Conservation (phyloP, 768 basidiomycete genomes). For the Naematelia encephala region DNA sequence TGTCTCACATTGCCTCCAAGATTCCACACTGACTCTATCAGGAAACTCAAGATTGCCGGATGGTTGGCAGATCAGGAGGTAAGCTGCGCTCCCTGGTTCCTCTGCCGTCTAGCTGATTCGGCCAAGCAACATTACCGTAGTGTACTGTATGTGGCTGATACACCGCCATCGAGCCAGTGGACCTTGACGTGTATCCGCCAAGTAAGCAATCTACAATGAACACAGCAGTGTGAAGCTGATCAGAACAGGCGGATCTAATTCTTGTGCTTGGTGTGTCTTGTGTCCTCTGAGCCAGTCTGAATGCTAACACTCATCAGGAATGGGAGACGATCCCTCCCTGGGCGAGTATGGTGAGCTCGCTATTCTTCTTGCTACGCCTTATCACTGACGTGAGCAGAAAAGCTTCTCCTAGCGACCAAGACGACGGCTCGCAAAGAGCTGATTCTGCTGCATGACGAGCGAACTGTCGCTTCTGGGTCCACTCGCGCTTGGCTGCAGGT, state of each 20-base stretch:
- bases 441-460: slow-evolving; percentile 86
- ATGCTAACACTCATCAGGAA: slow-evolving; percentile 57
- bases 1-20: not conserved
- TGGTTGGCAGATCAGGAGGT: slow-evolving; percentile 78
- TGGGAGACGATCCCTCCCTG: slow-evolving; percentile 77
- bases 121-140: slow-evolving; percentile 77
- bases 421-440: slow-evolving; percentile 98
- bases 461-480: slow-evolving; percentile 80
- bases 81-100: not conserved
- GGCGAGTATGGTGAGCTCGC: slow-evolving; percentile 71
- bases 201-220: slow-evolving; percentile 54
- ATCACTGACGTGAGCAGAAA: slow-evolving; percentile 52
- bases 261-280: slow-evolving; percentile 23
- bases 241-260: slow-evolving; percentile 32
- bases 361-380: not conserved
- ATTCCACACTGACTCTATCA: not conserved
- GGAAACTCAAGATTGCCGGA: slow-evolving; percentile 82
- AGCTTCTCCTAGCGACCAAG: slow-evolving; percentile 87
- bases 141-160: slow-evolving; percentile 94
- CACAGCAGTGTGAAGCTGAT: not conserved
- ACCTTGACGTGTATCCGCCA: slow-evolving; percentile 97
- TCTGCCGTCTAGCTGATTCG: not conserved
- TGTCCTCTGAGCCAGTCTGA: not conserved
- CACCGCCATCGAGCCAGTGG: slow-evolving; percentile 91
- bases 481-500: slow-evolving; percentile 96